A percentile compares a stretch with the other conserved stretches of the same genome.
Conservation (phyloP, 2,329 filamentous ascomycete species). For the Penicillium crustosum region DNA sequence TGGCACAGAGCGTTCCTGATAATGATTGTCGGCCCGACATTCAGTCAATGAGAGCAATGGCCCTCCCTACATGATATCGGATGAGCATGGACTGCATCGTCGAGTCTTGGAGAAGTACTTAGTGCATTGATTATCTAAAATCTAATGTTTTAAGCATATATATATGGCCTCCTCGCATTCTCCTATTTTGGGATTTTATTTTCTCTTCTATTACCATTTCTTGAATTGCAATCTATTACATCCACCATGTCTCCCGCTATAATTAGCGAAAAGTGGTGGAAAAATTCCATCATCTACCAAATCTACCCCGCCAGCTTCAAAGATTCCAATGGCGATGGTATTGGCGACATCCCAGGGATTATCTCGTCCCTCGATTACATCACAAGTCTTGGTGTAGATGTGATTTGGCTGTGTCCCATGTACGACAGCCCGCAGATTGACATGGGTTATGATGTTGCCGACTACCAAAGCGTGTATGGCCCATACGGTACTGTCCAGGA, state of each 20-base stretch:
- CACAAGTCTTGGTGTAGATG: conserved; percentile 60
- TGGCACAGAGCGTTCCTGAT: background rate
- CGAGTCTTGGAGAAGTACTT: background rate
- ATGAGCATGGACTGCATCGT: conserved; percentile 2
- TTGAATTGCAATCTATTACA: background rate
- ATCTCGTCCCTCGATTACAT: conserved; percentile 63
- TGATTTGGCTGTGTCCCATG: conserved; percentile 68
- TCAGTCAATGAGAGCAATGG: background rate
- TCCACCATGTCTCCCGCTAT: conserved; percentile 7
- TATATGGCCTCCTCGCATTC: background rate
- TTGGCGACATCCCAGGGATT: conserved; percentile 64
- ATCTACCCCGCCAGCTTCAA: conserved; percentile 41
- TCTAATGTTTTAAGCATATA: background rate
- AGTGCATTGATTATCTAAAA: background rate
- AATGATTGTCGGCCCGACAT: conserved; percentile 6
- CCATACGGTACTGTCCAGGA: conserved; percentile 64
- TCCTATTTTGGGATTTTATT: background rate
- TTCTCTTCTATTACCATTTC: background rate
- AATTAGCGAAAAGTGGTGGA: conserved; percentile 34
- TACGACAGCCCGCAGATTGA: conserved; percentile 65
- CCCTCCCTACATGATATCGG: background rate
- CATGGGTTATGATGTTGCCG: conserved; percentile 67
- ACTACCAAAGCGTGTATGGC: conserved; percentile 62
- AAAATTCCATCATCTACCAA: conserved; percentile 39
- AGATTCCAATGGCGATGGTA: conserved; percentile 58